Conservation (phyloP, 148 eudicot genomes). For the Talinum fruticosum region DNA sequence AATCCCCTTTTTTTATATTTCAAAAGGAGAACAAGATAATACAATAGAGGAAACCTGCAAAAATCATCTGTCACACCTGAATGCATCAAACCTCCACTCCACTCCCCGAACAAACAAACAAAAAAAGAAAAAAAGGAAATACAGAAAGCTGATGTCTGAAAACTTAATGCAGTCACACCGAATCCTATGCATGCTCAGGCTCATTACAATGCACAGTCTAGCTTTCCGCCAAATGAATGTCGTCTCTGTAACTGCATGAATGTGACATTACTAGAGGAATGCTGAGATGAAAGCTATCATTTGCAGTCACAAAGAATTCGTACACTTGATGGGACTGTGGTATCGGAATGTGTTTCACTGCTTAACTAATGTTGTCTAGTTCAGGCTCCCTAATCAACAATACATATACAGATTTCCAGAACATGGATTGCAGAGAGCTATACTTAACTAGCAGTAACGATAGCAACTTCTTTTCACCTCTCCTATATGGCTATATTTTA, state of each 20-base stretch:
- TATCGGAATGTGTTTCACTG: neutral
- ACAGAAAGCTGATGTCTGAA: neutral
- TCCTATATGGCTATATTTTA: neutral
- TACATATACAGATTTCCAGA: too few species aligned
- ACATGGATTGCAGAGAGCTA: too few species aligned
- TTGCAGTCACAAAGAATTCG: neutral
- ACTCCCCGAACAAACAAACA: neutral
- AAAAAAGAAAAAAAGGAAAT: too few species aligned
- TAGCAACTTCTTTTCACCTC: neutral
- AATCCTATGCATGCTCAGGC: neutral
- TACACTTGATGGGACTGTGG: neutral
- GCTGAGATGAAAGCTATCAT: neutral
- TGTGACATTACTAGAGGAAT: neutral
- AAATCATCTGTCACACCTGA: neutral
- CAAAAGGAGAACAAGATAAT: too few species aligned
- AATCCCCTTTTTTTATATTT: neutral
- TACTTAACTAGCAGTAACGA: too few species aligned
- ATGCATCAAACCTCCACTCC: neutral
- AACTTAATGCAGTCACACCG: neutral
- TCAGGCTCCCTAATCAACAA: neutral
- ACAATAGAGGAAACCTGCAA: neutral
- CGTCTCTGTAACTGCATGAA: neutral
- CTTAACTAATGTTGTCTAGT: neutral
- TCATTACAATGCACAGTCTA: neutral
- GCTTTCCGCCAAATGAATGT: neutral